phyloP scores from a whole-genome alignment of 148 eudicot species.

The Heliosperma pusillum region DNA sequence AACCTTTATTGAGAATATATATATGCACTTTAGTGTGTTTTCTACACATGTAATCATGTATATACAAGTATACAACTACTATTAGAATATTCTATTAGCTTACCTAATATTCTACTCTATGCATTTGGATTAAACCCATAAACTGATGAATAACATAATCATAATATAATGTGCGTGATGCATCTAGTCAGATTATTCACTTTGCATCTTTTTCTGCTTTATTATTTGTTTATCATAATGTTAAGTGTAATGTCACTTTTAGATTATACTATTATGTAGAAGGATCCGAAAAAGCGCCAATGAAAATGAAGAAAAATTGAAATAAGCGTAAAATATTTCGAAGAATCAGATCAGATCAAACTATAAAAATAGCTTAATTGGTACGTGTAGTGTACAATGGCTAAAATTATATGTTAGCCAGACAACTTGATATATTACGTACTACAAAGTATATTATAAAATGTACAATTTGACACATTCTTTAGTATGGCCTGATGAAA shows the following conservation, averaged over 20 bases:
- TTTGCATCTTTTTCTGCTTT: not conserved
- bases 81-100: not conserved
- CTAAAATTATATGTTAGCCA: not conserved
- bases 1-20: not conserved
- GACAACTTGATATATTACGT: not conserved
- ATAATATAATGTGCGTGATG: not conserved
- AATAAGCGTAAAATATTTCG: not conserved
- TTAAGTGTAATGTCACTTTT: conserved; percentile 2
- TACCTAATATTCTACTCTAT: conserved; percentile 3
- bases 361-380: not conserved
- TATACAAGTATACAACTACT: too few species aligned
- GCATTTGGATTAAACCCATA: not conserved
- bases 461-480: not conserved
- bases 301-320: not conserved
- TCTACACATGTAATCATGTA: too few species aligned
- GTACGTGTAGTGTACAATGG: not conserved
- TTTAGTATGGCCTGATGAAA: not conserved
- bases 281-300: not conserved
- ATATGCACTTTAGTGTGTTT: not conserved
- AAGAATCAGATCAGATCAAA: conserved; percentile 10
- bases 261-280: too few species aligned
- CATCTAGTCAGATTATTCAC: not conserved
- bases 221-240: not conserved
- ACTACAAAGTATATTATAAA: not conserved
- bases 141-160: not conserved